Base-by-base conservation (phyloP, 768 basidiomycete species). In the Galerina marginata region DNA sequence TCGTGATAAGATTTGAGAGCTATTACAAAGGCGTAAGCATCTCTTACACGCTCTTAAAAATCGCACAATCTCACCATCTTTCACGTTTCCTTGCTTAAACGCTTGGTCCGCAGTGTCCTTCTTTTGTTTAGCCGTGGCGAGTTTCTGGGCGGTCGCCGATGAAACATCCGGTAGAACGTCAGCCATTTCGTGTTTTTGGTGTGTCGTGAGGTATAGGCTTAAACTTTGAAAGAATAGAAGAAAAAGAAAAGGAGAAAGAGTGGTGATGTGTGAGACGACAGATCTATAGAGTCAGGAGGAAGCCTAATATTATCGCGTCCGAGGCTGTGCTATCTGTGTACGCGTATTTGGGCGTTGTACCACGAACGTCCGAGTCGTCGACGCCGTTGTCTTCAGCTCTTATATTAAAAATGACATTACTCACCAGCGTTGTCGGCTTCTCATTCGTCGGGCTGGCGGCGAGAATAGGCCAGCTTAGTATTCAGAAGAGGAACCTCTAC, bases 401-500 rank as follows among this genome's bases (percentile, higher is more conserved):
- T 49, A 56, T 54, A 36, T 15, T 60, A 56, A 65, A n/a, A 62
- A 92, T 91, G 88, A 71, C 89, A 43, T 76, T 92, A 69, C 77
- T 90, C 57, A 77, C 85, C 51, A 91, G 85, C 70, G 75, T 93
- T 62, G 72, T 92, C 70, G 91, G 92, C 43, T 92, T 92, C 75
- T 90, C 92, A 2, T 74, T 83, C 58, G 89, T 94, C 70, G 95
- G 95, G 44, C 88, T 97, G 59, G 88, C 88, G 20, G 87, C 89
- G 16, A 84, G 95, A 60, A 80, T 94, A 61, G 93, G 92, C 67
- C 94, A 96, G 76, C 86, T 97, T 23, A 90, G 89, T 55, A 90
- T 97, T 68, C 90, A 93, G 74, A 88, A 83, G 71, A 82, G 90
- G 68, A 87, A 88, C 70, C 82, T 95, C 60, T 85, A 91, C 74